Conservation (phyloP, 192 early-diverging fungal species). For the Phlyctochytrium arcticum region DNA sequence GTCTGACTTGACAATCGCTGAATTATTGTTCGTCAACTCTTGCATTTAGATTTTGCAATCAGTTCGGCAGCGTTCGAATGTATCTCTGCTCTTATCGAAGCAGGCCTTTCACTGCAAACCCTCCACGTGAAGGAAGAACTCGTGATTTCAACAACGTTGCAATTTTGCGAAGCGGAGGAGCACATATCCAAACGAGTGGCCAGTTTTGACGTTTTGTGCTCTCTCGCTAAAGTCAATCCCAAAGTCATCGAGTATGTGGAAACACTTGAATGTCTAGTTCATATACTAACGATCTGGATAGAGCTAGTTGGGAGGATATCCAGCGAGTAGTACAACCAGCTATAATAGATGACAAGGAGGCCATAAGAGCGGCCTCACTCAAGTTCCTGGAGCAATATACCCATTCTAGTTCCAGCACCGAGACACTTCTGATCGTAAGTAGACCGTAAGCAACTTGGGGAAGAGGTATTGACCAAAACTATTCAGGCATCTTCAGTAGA, state of each 20-base stretch:
- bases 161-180: not conserved
- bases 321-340: not conserved
- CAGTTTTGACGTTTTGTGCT: conserved; percentile 23
- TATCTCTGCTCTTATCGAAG: conserved; percentile 17
- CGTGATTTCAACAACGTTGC: conserved; percentile 4
- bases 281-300: not conserved
- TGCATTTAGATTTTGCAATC: conserved; percentile 15
- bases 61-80: conserved; percentile 17
- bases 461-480: not conserved
- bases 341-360: conserved; percentile 8
- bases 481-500: not conserved
- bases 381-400: conserved; percentile 38
- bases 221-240: conserved; percentile 19
- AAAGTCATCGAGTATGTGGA: not conserved
- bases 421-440: too few relatives aligned
- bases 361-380: conserved; percentile 23
- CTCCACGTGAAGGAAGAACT: too few relatives aligned
- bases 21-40: not conserved
- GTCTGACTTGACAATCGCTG: not conserved
- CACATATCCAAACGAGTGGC: conserved; percentile 22
- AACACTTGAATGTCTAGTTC: not conserved
- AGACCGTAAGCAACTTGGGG: too few relatives aligned
- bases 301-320: conserved; percentile 4
- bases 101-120: conserved; percentile 1
- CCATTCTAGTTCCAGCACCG: conserved; percentile 16